Evolutionary conservation across 768 basidiomycete species (phyloP), one percentile per base, ranked within the genome.

Genomic region (Myochromella boudieri): DNA sequence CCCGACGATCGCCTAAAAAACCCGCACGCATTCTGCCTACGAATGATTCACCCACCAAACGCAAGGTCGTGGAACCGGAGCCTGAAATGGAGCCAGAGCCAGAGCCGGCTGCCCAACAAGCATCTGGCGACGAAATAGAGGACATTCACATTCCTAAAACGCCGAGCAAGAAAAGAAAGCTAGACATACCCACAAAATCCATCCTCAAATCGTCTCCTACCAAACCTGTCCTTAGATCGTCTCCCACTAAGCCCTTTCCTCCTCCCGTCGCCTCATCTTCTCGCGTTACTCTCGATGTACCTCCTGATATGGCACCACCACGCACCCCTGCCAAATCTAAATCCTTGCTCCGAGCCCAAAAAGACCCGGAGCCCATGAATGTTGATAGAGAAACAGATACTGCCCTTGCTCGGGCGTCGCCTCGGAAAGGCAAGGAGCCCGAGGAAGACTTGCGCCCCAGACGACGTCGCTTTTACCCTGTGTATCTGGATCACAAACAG

Each of bases 401-500:
- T 29, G 42, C n/a, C 51, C 55, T 17, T 47, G 55, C 21, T 53
- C 61, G 15, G 47, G 61, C 18, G 25, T 34, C n/a, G 7, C 21
- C 22, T 12, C 48, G 26, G 12, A 37, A 46, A 7, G 68, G 64
- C 22, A 54, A 51, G 27, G 57, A 54, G 14, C 6, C 5, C 43
- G 60, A 37, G 25, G 64, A 52, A 58, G 58, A 38, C 24, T 8
- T 42, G 55, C 37, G 3, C 33, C 14, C 6, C 33, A 42, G 49
- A 1, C 41, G 61, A 24, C 67, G 70, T 5, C 72, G 76, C 6
- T 79, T 77, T 53, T 66, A 74, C 8, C 71, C 77, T 6, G 66
- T 78, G 11, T 80, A 78, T 59, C 61, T 70, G 2, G 77, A 77
- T 51, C 69, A 72, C n/a, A 56, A 67, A 40, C 75, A 79, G 37